Conservation (phyloP, 1,284 basidiomycete species). For the Marasmius sp. region DNA sequence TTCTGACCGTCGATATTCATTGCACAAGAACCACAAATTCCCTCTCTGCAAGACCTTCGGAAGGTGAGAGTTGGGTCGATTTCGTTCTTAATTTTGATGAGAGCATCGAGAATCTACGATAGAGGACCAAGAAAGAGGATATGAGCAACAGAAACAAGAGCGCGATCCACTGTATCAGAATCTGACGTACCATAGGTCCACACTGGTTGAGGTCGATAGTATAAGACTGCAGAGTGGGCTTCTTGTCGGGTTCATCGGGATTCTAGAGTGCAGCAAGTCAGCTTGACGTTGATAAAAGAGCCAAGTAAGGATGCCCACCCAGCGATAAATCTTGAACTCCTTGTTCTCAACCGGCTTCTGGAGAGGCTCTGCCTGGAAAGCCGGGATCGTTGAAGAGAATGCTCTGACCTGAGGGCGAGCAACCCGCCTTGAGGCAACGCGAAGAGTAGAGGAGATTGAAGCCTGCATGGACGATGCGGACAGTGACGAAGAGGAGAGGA, state of each 20-base stretch:
- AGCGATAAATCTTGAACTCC: constrained; percentile 96
- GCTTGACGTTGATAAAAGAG: neutral
- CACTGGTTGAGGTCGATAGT: constrained; percentile 92
- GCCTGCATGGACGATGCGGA: neutral
- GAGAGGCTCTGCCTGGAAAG: constrained; percentile 43
- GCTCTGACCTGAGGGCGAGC: constrained; percentile 5
- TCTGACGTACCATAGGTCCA: constrained; percentile 82
- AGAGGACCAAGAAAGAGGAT: neutral
- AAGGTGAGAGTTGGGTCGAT: constrained; percentile 96
- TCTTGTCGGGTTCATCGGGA: constrained; percentile 91
- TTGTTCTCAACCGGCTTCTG: constrained; percentile 62
- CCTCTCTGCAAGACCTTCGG: constrained; percentile 95
- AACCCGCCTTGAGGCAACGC: neutral
- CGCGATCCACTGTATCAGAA: constrained; percentile 13
- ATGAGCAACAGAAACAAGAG: constrained; percentile 8
- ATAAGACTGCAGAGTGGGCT: constrained; percentile 92
- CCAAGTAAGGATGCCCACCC: constrained; percentile 53
- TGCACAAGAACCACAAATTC: constrained; percentile 97
- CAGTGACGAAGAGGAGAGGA: neutral
- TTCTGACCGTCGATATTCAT: constrained; percentile 99
- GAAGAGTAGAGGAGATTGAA: neutral
- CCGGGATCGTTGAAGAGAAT: constrained; percentile 38
- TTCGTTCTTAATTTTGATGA: constrained; percentile 99
- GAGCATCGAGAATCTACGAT: constrained; percentile 77
- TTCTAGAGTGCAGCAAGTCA: constrained; percentile 52